These are phyloP conservation scores for Sporothrix brasiliensis DNA, from an alignment of 2,329 filamentous ascomycete genomes.

Conservation along the genomic window DNA sequence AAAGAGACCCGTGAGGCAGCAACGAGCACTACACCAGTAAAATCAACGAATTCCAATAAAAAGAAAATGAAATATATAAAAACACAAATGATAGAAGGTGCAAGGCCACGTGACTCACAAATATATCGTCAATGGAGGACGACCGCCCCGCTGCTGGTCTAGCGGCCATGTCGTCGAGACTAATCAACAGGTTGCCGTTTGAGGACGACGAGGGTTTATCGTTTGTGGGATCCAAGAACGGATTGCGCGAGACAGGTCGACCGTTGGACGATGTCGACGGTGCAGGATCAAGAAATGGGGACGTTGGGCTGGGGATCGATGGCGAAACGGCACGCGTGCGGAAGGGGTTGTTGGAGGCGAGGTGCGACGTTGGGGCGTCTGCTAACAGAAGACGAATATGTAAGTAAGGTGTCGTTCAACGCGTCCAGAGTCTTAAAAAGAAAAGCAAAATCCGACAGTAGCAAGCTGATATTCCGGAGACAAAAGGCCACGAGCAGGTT, in stretches of 20 bases:
- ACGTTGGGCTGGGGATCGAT: slow-evolving; percentile 27
- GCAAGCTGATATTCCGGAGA: slow-evolving; percentile 29
- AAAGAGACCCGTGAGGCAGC: slow-evolving; percentile 8
- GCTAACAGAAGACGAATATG: slow-evolving; percentile 32
- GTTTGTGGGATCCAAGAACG: slow-evolving; percentile 30
- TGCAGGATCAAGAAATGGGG: slow-evolving; percentile 30
- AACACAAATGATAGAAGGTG: neutral
- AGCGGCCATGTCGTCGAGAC: slow-evolving; percentile 28
- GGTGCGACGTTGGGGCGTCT: slow-evolving; percentile 36
- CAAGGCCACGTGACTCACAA: slow-evolving; percentile 19
- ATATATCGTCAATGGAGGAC: slow-evolving; percentile 32
- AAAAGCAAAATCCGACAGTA: slow-evolving; percentile 34
- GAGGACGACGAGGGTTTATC: slow-evolving; percentile 4
- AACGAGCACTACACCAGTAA: neutral
- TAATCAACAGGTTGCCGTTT: slow-evolving; percentile 25
- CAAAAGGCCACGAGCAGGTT: neutral
- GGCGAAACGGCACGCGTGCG: slow-evolving; percentile 30
- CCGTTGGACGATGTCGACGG: slow-evolving; percentile 13
- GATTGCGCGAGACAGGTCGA: slow-evolving; percentile 33
- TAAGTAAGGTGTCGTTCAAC: slow-evolving; percentile 24
- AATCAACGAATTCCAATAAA: neutral
- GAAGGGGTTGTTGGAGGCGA: slow-evolving; percentile 33
- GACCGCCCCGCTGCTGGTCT: neutral
- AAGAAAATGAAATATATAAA: neutral
- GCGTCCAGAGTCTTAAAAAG: neutral